Percentiles rank a stretch among this genome's conserved stretches.
Evolutionary conservation across 2,329 filamentous ascomycete genomes (phyloP).

Genomic region (Alternaria brassicicola): DNA sequence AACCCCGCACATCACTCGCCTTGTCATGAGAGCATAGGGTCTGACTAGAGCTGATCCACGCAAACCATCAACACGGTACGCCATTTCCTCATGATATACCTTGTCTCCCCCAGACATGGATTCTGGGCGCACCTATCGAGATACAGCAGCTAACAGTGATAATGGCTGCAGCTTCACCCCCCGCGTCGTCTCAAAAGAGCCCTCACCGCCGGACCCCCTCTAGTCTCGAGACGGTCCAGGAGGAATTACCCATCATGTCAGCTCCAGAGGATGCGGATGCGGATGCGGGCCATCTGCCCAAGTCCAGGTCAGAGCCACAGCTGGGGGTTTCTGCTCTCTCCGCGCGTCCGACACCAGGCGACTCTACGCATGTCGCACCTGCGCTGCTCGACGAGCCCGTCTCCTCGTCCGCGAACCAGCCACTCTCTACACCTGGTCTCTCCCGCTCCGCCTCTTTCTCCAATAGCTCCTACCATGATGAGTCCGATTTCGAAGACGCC

Average conservation of each 20-base stretch:
- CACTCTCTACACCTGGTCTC: constrained; percentile 59
- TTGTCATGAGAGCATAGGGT: constrained; percentile 37
- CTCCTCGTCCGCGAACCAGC: constrained; percentile 55
- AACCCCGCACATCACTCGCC: constrained; percentile 22
- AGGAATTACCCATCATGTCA: constrained; percentile 39
- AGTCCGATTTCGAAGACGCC: constrained; percentile 73
- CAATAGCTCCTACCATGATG: constrained; percentile 85
- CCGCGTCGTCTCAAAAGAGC: constrained; percentile 28
- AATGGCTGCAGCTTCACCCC: constrained; percentile 42
- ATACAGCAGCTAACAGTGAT: constrained; percentile 33
- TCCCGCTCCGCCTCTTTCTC: constrained; percentile 83
- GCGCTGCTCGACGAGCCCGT: constrained; percentile 50
- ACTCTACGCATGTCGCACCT: constrained; percentile 34
- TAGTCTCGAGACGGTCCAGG: constrained; percentile 37
- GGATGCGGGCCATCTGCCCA: constrained; percentile 18
- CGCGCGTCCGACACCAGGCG: constrained; percentile 28
- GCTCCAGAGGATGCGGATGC: constrained; percentile 27
- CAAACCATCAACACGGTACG: constrained; percentile 28
- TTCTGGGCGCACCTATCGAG: neutral
- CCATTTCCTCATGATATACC: constrained; percentile 17
- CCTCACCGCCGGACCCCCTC: constrained; percentile 41
- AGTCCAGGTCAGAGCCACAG: constrained; percentile 41
- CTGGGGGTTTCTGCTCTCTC: constrained; percentile 37
- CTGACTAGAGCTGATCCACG: constrained; percentile 17
- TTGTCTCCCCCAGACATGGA: constrained; percentile 12